These are phyloP conservation scores for Modicella reniformis DNA, from an alignment of 371 early-diverging fungal species.

Conservation along the genomic window DNA sequence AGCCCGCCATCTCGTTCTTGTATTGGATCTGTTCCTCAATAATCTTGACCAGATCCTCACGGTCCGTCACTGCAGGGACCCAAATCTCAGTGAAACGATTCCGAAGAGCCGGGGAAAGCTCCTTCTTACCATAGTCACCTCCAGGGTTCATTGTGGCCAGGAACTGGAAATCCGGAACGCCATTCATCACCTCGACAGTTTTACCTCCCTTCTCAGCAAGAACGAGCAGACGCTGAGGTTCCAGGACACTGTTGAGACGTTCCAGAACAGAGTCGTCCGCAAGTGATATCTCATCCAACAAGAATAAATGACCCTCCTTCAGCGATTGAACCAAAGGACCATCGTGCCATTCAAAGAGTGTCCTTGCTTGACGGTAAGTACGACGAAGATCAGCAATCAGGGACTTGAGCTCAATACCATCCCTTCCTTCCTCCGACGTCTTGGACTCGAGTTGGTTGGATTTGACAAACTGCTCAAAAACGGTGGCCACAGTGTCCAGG, in stretches of 20 bases:
- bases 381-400: constrained; percentile 40
- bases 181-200: constrained; percentile 79
- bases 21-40: constrained; percentile 72
- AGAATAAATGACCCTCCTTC: constrained; percentile 92
- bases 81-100: constrained; percentile 99
- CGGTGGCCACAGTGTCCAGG: constrained; percentile 39
- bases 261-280: constrained; percentile 99
- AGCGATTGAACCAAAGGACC: constrained; percentile 96
- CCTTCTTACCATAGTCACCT: constrained; percentile 99
- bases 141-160: constrained; percentile 99
- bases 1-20: constrained; percentile 47
- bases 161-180: constrained; percentile 85
- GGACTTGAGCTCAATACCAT: constrained; percentile 31
- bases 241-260: constrained; percentile 97
- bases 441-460: constrained; percentile 32
- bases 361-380: constrained; percentile 54
- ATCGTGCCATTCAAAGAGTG: constrained; percentile 94
- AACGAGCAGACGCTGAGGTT: constrained; percentile 89
- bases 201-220: constrained; percentile 93
- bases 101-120: constrained; percentile 98
- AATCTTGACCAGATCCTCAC: constrained; percentile 81
- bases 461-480: constrained; percentile 51
- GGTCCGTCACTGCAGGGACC: constrained; percentile 89
- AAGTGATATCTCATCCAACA: constrained; percentile 99
- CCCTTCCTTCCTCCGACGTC: constrained; percentile 43